Conservation (phyloP, 257 asterid species). For the Coffea canephora region DNA sequence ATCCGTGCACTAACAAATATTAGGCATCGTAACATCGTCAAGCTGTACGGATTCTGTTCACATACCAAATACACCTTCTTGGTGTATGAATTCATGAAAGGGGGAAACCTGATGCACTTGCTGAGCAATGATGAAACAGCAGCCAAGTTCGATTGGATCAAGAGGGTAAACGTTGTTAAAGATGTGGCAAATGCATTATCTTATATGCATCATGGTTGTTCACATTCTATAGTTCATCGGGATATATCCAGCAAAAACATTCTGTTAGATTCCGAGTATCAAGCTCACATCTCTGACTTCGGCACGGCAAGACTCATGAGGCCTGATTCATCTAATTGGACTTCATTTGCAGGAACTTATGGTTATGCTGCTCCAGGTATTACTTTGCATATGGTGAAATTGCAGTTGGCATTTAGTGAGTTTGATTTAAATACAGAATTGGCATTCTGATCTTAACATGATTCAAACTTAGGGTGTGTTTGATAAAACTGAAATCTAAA, state of each 20-base stretch:
- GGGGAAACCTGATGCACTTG: slow-evolving; percentile 23
- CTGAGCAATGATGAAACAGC: slow-evolving; percentile 19
- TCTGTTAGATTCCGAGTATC: slow-evolving; percentile 24
- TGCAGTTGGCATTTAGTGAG: too few species aligned
- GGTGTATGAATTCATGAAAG: slow-evolving; percentile 33
- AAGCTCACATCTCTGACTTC: slow-evolving; percentile 32
- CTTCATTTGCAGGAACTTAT: slow-evolving; percentile 31
- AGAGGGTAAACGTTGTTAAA: slow-evolving; percentile 28
- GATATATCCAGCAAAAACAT: slow-evolving; percentile 37
- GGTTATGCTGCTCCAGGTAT: slow-evolving; percentile 39
- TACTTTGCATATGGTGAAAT: too few species aligned
- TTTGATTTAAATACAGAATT: too few species aligned
- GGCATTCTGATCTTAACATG: too few species aligned
- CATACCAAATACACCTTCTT: slow-evolving; percentile 23
- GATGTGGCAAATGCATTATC: slow-evolving; percentile 29
- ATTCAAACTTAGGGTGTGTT: too few species aligned
- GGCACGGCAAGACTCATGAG: slow-evolving; percentile 33
- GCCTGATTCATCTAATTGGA: slow-evolving; percentile 31
- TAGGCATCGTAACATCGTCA: slow-evolving; percentile 33
- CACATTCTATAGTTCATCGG: slow-evolving; percentile 38
- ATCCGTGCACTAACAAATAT: slow-evolving; percentile 23
- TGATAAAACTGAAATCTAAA: too few species aligned
- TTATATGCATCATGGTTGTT: slow-evolving; percentile 37
- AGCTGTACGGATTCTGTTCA: slow-evolving; percentile 33
- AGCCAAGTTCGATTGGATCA: slow-evolving; percentile 22